phyloP scores from a whole-genome alignment of 208 protist species.

The Trichomonas vaginalis region DNA sequence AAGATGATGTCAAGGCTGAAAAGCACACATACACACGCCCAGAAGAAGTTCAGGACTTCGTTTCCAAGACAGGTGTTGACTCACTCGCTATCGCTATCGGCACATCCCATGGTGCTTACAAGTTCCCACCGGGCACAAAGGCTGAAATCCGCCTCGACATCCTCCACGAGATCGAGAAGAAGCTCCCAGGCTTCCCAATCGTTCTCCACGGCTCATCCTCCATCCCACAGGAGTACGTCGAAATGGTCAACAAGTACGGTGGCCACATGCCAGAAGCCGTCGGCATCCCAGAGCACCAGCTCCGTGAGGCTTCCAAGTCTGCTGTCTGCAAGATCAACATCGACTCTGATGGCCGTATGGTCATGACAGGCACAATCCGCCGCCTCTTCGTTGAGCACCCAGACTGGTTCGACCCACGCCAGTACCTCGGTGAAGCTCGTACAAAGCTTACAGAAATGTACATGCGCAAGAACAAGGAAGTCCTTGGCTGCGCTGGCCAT shows the following conservation, averaged over 20 bases:
- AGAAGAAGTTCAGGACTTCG: constrained; percentile 32
- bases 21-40: constrained; percentile 34
- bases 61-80: constrained; percentile 36
- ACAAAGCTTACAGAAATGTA: constrained; percentile 9
- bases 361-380: constrained; percentile 36
- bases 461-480: neutral
- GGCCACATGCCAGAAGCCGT: constrained; percentile 34
- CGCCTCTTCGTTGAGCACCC: constrained; percentile 34
- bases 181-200: constrained; percentile 27
- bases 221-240: constrained; percentile 30
- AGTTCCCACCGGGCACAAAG: constrained; percentile 31
- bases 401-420: constrained; percentile 37
- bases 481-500: neutral
- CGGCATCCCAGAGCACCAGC: constrained; percentile 33
- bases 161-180: constrained; percentile 25
- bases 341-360: constrained; percentile 38
- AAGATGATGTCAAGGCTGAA: constrained; percentile 34
- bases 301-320: constrained; percentile 25
- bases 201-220: constrained; percentile 42
- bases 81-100: constrained; percentile 42
- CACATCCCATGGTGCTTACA: constrained; percentile 45
- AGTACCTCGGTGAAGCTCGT: constrained; percentile 32
- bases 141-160: constrained; percentile 32
- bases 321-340: constrained; percentile 43
- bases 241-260: constrained; percentile 39